Base-by-base conservation (phyloP, 2,329 filamentous ascomycete genomes). In the Orbilia quercus region DNA sequence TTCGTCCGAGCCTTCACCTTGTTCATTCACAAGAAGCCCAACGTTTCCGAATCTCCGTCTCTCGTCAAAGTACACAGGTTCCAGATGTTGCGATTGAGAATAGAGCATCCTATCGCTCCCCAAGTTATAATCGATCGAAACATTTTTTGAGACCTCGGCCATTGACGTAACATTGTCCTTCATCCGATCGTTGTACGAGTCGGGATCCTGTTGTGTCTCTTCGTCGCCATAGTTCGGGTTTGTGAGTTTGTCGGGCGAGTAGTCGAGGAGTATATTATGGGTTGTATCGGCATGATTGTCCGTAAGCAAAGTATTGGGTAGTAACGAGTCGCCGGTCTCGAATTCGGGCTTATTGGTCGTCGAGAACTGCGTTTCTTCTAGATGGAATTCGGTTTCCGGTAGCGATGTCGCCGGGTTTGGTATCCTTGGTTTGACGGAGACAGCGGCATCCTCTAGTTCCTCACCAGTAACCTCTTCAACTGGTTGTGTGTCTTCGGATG, bases 101-200 rank as follows among this genome's bases (percentile, higher is more conserved):
- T 65, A 51, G 14, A 45, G 42, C 40, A 65, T 38, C 14, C 38
- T 34, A 20, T 65, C 62, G 25, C 50, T 57, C n/a, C 31, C 42
- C 1, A 50, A 3, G n/a, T 11, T 50, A 38, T 57, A n/a, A 16
- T 50, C 55, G 7, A 20, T 9, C 28, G 42, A 48, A 3, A 23
- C 2, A 20, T 40, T 48, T 11, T 20, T 25, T 1, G 62, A 57
- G 40, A 50, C 23, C 25, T 57, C 50, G 18, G n/a, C 42, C 36
- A 48, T 51, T 7, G 62, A 65, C 1, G 50, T 25, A 1, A 65
- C 12, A 50, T 50, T 50, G 12, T 65, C 50, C 20, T 57, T 55
- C 62, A 65, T 65, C 42, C 62, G 38, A 1, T 65, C 62, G 28
- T 65, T 65, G 40, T 57, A 65, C 4, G 62, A 65, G 45, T 65